phyloP scores from a whole-genome alignment of 257 asterid species.

The Pogostemon cablin region DNA sequence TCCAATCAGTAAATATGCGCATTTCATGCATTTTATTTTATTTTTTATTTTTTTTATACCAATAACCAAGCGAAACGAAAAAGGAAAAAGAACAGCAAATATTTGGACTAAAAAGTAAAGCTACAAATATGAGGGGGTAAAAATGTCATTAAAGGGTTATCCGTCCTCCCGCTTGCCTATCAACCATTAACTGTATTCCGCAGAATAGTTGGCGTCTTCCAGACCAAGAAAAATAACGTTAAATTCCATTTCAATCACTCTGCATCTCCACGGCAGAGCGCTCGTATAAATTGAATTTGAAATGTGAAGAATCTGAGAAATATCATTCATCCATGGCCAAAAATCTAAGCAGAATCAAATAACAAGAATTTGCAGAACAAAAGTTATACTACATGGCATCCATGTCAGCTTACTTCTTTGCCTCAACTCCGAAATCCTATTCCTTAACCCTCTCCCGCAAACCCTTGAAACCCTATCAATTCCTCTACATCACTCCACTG shows the following conservation, averaged over 20 bases:
- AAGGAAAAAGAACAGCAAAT: background rate
- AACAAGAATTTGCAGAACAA: slow-evolving; percentile 5
- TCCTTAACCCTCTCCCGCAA: slow-evolving; percentile 36
- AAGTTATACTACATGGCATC: slow-evolving; percentile 56
- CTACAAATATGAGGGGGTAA: slow-evolving; percentile 23
- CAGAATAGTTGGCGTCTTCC: slow-evolving; percentile 30
- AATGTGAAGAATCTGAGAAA: background rate
- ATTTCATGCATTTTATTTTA: background rate
- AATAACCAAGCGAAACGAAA: background rate
- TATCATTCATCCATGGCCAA: slow-evolving; percentile 42
- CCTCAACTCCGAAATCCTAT: slow-evolving; percentile 42
- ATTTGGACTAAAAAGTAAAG: too few species aligned
- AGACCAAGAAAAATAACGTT: slow-evolving; percentile 41
- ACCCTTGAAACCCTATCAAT: slow-evolving; percentile 41
- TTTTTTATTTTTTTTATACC: background rate
- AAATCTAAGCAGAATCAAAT: slow-evolving; percentile 32
- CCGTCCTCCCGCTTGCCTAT: slow-evolving; percentile 31
- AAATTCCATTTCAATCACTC: background rate
- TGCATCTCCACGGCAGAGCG: background rate
- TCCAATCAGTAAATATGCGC: background rate
- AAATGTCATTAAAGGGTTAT: slow-evolving; percentile 26
- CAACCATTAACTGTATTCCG: too few species aligned
- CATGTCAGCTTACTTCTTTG: slow-evolving; percentile 57
- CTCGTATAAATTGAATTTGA: background rate
- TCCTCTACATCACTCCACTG: slow-evolving; percentile 39